Evolutionary conservation across 2,329 filamentous ascomycete genomes (phyloP), one percentile per base, ranked within the genome.

Genomic region (Lecanosticta acicola): DNA sequence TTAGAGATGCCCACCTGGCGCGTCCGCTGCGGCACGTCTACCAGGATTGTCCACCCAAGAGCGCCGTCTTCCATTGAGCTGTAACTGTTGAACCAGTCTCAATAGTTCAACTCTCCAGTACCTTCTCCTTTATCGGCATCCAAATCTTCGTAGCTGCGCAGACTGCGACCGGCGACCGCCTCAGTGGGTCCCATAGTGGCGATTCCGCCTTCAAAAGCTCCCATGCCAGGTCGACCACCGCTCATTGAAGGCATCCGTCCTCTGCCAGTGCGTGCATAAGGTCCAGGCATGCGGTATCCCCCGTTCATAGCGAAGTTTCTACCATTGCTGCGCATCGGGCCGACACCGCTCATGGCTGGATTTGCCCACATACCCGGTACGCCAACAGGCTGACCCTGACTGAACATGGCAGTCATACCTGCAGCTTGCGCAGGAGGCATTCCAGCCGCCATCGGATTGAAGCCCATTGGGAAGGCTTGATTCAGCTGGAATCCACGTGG

Each of bases 81-180:
- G 35, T 37, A 9, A 5, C 9, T 19, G 35, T 37, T 17, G 7
- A 17, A 37, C 16, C 35, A 37, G 35, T 37, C 17, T 17, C 77
- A 97, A 64, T 97, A 97, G 68, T 97, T 94, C 60, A 97, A 72
- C 70, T 96, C 91, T 20, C 87, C 85, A 33, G 84, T 81, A 33
- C 84, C 87, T 41, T 67, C 66, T 32, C 68, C 69, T 35, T 59
- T 55, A 41, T 71, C 71, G n/a, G 94, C 91, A 70, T 98, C 93
- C 18, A 98, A 74, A 64, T 98, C 93, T 67, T 98, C 94, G 64
- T 98, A 98, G 66, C 88, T 96, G 77, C 94, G 95, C 55, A 98
- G 71, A 50, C 87, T 95, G 46, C 93, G 81, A 3, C 93, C 93
- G 57, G 94, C 87, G 1, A 94, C 89, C 9, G 93, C 91, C 68